Evolutionary conservation across 2,329 filamentous ascomycete species (phyloP).

Genomic region (Apiospora malaysiana): DNA sequence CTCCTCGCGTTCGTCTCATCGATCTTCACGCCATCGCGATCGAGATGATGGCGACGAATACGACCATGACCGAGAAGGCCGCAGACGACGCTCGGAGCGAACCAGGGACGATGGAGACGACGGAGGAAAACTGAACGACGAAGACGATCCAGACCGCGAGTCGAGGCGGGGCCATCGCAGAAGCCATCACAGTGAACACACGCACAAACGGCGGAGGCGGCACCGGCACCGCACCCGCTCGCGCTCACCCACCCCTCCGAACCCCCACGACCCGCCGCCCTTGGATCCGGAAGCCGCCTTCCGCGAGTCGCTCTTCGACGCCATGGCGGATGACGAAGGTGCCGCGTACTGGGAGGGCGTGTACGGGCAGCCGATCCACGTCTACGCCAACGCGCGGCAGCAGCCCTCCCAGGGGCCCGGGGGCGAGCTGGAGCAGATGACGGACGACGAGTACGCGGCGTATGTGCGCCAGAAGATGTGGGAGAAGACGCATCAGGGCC

Average conservation of each 20-base stretch:
- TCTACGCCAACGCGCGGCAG: slow-evolving; percentile 63
- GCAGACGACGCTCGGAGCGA: neutral
- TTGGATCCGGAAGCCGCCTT: slow-evolving; percentile 79
- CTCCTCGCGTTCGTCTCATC: slow-evolving; percentile 32
- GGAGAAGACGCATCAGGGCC: slow-evolving; percentile 88
- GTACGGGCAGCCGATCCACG: slow-evolving; percentile 94
- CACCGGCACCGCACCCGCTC: slow-evolving; percentile 40
- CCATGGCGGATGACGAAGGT: slow-evolving; percentile 95
- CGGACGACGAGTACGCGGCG: slow-evolving; percentile 87
- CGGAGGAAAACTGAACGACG: neutral
- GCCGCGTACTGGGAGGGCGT: slow-evolving; percentile 94
- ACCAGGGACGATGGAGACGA: neutral
- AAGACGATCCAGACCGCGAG: slow-evolving; percentile 27
- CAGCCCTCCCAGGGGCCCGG: slow-evolving; percentile 35
- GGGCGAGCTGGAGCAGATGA: slow-evolving; percentile 80
- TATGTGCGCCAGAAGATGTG: slow-evolving; percentile 92
- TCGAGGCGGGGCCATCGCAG: slow-evolving; percentile 27
- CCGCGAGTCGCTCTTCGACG: slow-evolving; percentile 93
- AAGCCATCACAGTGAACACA: slow-evolving; percentile 35
- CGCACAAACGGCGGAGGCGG: slow-evolving; percentile 40
- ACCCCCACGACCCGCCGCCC: slow-evolving; percentile 52
- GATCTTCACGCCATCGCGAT: slow-evolving; percentile 33
- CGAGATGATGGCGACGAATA: slow-evolving; percentile 22
- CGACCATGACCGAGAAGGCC: neutral
- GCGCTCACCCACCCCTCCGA: slow-evolving; percentile 52